Percentiles rank a stretch among this genome's conserved stretches.
phyloP scores from a whole-genome alignment of 805 yeast genomes.

The fission yeast (Schizosaccharomyces pombe) region DNA sequence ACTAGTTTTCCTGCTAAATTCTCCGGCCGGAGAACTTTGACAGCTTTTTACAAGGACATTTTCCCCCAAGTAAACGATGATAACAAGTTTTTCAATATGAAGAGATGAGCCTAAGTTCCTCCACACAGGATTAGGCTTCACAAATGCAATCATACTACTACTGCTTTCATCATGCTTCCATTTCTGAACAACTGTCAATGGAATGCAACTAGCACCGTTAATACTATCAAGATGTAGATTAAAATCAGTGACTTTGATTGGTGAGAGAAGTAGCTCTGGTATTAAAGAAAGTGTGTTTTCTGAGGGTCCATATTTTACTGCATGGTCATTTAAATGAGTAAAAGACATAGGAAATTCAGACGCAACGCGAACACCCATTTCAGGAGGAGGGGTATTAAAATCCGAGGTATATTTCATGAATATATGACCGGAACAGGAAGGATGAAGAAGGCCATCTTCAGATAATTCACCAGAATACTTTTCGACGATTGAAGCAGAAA shows the following conservation, averaged over 20 bases:
- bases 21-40: slow-evolving; percentile 1
- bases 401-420: background rate
- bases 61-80: background rate
- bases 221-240: background rate
- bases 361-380: background rate
- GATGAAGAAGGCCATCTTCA: background rate
- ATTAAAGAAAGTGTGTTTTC: background rate
- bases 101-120: background rate
- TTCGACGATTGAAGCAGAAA: background rate
- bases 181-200: background rate
- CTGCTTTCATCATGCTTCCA: background rate
- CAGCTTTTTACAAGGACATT: background rate
- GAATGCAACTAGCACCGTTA: background rate
- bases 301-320: background rate
- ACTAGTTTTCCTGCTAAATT: background rate
- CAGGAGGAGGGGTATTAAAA: background rate
- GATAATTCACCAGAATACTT: background rate
- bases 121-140: background rate
- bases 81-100: background rate
- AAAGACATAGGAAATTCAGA: background rate
- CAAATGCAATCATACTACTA: background rate
- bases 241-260: background rate
- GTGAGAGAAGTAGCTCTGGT: background rate
- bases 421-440: background rate
- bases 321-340: background rate